phyloP scores from a whole-genome alignment of 2,329 filamentous ascomycete species.

The Celoporthe dispersa region DNA sequence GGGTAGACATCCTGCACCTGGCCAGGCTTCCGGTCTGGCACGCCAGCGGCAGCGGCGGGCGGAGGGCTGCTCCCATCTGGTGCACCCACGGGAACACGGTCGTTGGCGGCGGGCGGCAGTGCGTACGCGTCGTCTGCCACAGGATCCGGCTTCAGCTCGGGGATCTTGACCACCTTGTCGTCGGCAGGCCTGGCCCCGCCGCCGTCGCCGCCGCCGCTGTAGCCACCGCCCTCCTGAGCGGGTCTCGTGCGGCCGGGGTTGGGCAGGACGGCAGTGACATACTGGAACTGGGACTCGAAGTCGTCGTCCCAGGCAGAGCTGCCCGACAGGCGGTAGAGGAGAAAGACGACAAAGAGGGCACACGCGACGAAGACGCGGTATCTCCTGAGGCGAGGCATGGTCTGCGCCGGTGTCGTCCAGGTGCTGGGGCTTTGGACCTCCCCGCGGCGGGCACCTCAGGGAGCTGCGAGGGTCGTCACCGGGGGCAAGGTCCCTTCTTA shows the following conservation, averaged over 20 bases:
- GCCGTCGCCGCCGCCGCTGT: conserved; percentile 11
- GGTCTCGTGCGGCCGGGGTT: conserved; percentile 10
- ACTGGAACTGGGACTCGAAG: conserved; percentile 23
- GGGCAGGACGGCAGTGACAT: conserved; percentile 16
- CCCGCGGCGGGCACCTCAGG: neutral
- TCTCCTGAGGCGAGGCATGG: conserved; percentile 47
- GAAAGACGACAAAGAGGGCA: conserved; percentile 58
- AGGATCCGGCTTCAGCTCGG: conserved; percentile 37
- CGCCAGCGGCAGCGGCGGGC: conserved; percentile 36
- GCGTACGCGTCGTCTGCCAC: conserved; percentile 34
- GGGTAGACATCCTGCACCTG: conserved; percentile 31
- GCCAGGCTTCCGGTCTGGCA: conserved; percentile 38
- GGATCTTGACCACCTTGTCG: conserved; percentile 33
- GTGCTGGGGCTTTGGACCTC: neutral
- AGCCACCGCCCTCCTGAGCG: neutral
- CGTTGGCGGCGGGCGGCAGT: conserved; percentile 35
- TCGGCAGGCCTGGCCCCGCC: conserved; percentile 8
- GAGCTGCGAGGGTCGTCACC: neutral
- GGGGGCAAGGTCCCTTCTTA: neutral
- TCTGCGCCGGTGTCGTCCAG: neutral
- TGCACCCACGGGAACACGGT: conserved; percentile 34
- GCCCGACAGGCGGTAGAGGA: conserved; percentile 54
- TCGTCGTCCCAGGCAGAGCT: conserved; percentile 43
- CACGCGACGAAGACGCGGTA: conserved; percentile 65
- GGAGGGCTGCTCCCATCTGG: conserved; percentile 35